Evolutionary conservation across 495 filamentous ascomycete species (phyloP).

Genomic region (Pyrenula aspistea): DNA sequence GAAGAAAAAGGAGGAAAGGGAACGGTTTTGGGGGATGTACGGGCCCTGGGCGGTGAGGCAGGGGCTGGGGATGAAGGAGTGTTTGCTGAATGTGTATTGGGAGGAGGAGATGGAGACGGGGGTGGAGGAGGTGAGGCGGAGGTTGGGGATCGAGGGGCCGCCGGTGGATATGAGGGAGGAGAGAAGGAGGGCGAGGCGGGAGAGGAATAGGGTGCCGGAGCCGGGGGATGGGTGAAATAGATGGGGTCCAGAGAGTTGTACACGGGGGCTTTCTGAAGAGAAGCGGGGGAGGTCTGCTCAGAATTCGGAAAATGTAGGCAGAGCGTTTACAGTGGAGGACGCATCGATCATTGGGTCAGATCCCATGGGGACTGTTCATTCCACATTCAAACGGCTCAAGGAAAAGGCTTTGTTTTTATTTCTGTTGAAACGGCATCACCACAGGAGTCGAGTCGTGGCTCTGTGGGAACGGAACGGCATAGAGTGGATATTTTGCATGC

Average conservation of each 20-base stretch:
- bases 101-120: conserved; percentile 85
- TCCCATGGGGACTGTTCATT: background rate
- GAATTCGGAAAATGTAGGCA: background rate
- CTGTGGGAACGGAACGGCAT: too few relatives aligned
- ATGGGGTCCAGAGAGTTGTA: too few relatives aligned
- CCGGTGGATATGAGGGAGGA: conserved; percentile 72
- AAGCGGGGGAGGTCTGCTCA: background rate
- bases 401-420: too few relatives aligned
- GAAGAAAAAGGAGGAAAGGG: conserved; percentile 57
- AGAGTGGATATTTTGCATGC: too few relatives aligned
- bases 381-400: background rate
- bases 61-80: conserved; percentile 61
- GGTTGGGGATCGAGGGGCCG: conserved; percentile 76
- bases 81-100: conserved; percentile 93
- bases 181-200: conserved; percentile 53
- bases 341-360: background rate
- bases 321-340: background rate
- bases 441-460: too few relatives aligned
- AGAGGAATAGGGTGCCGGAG: conserved; percentile 54
- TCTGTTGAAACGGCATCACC: too few relatives aligned
- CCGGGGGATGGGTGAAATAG: conserved; percentile 17
- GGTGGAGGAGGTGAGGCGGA: conserved; percentile 58
- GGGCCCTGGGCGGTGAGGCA: conserved; percentile 85
- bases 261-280: too few relatives aligned
- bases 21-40: conserved; percentile 62